Evolutionary conservation across 2,329 filamentous ascomycete genomes (phyloP).

Genomic region (Paecilomyces sp.): DNA sequence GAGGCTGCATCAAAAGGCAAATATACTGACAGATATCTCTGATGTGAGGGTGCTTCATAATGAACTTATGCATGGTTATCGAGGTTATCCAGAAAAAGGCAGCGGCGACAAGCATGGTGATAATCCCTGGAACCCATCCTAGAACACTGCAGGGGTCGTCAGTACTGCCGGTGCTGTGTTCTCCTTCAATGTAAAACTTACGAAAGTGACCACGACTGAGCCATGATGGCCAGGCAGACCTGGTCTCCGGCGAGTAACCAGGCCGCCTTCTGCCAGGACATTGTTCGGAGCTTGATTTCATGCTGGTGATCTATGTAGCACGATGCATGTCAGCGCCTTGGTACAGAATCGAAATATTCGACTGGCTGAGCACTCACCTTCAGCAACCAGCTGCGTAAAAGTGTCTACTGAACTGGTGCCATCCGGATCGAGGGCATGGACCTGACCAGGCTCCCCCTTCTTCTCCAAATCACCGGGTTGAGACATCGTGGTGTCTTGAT

Average conservation of each 20-base stretch:
- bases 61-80: constrained; percentile 46
- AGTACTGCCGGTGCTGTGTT: not conserved
- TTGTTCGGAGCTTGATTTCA: constrained; percentile 48
- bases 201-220: constrained; percentile 45
- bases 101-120: constrained; percentile 41
- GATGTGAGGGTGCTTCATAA: constrained; percentile 47
- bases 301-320: constrained; percentile 34
- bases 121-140: constrained; percentile 41
- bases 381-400: constrained; percentile 19
- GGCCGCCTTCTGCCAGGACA: constrained; percentile 48
- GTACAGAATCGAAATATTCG: not conserved
- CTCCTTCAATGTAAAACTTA: constrained; percentile 14
- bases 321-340: not conserved
- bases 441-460: not conserved
- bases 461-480: not conserved
- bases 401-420: constrained; percentile 7
- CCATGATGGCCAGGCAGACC: constrained; percentile 47
- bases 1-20: not conserved
- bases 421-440: constrained; percentile 1
- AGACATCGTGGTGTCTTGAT: not conserved
- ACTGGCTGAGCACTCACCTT: constrained; percentile 14
- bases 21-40: constrained; percentile 38
- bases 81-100: constrained; percentile 45
- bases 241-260: constrained; percentile 44
- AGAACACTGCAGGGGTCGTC: constrained; percentile 25